Conservation (phyloP, 2,329 filamentous ascomycete genomes). For the Aspergillus viridinutans region DNA sequence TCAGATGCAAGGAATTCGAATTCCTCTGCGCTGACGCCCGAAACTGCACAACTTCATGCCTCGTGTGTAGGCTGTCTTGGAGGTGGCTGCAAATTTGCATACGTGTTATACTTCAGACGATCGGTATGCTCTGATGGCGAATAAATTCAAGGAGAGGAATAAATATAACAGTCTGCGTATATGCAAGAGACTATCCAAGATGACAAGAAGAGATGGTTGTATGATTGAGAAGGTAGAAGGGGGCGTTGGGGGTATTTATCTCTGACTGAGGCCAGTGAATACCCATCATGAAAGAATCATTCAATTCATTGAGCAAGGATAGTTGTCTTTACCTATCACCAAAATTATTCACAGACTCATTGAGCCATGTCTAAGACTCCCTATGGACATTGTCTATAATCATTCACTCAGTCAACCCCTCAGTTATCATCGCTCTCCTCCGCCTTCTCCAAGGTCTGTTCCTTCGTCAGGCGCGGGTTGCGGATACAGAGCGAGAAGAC, state of each 20-base stretch:
- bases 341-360: neutral
- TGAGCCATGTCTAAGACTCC: neutral
- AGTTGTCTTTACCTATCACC: neutral
- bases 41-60: no score
- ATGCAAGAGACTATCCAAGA: neutral
- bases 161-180: neutral
- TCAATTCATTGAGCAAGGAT: neutral
- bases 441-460: conserved; percentile 31
- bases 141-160: neutral
- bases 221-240: neutral
- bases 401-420: neutral
- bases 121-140: neutral
- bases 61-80: no score
- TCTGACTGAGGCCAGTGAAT: neutral
- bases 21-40: no score
- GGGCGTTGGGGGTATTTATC: neutral
- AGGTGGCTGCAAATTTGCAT: no score
- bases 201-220: neutral
- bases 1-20: no score
- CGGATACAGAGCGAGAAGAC: conserved; percentile 44
- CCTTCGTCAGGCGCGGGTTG: conserved; percentile 44
- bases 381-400: neutral
- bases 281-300: neutral
- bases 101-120: no score
- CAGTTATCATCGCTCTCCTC: neutral